phyloP scores from a whole-genome alignment of 83 land plant species.

The Thuja plicata region DNA sequence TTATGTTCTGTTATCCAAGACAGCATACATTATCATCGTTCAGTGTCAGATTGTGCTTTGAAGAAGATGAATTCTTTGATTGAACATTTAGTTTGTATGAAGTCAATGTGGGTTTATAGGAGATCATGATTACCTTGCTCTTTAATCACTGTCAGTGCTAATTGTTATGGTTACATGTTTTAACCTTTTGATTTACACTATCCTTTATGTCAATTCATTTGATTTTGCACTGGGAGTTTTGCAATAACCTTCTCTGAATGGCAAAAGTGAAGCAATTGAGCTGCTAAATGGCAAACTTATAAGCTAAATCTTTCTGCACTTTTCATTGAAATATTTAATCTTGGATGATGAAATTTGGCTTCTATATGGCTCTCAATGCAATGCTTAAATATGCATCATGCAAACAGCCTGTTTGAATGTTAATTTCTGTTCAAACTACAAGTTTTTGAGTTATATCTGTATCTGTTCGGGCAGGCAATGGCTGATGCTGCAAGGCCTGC shows the following conservation, averaged over 20 bases:
- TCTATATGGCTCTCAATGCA: not conserved
- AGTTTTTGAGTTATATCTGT: not conserved
- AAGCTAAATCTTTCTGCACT: not conserved
- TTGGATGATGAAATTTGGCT: not conserved
- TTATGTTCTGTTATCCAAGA: not conserved
- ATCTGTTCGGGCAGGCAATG: slow-evolving; percentile 63
- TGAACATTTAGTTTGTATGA: not conserved
- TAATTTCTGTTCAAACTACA: not conserved
- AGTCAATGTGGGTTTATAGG: not conserved
- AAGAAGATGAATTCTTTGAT: not conserved
- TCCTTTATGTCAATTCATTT: not conserved
- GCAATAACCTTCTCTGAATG: not conserved
- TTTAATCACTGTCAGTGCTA: not conserved
- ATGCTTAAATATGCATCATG: not conserved
- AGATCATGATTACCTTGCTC: not conserved
- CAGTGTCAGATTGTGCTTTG: not conserved
- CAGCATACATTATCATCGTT: not conserved
- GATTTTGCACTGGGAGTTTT: not conserved
- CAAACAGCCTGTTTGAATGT: not conserved
- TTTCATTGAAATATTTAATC: not conserved
- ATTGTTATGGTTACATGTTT: slow-evolving; percentile 1
- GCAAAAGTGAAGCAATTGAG: not conserved
- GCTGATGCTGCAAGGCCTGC: slow-evolving; percentile 95
- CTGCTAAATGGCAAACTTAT: not conserved
- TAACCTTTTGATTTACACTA: not conserved